phyloP scores from a whole-genome alignment of 257 asterid genomes.

The Lavandula angustifolia region DNA sequence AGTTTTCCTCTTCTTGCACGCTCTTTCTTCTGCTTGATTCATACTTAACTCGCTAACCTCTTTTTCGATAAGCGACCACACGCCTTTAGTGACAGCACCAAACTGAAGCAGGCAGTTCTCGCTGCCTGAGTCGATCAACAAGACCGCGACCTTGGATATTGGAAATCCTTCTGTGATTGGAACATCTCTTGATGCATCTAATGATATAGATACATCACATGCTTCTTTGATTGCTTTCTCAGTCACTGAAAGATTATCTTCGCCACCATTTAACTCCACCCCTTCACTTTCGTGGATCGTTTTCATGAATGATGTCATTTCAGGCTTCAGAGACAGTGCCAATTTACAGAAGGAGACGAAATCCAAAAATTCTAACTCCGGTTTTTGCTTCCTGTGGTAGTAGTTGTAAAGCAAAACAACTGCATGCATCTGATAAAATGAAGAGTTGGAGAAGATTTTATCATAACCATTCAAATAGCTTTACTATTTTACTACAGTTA shows the following conservation, averaged over 20 bases:
- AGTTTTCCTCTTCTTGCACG: conserved; percentile 41
- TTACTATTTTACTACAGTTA: background rate
- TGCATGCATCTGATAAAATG: conserved; percentile 61
- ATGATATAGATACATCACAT: conserved; percentile 49
- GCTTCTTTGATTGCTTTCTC: conserved; percentile 64
- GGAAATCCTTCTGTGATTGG: conserved; percentile 47
- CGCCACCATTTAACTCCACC: conserved; percentile 27
- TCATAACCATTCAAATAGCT: conserved; percentile 7
- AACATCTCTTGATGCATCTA: conserved; percentile 46
- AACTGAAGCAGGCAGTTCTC: conserved; percentile 53
- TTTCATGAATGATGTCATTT: conserved; percentile 49
- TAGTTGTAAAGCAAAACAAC: conserved; percentile 85
- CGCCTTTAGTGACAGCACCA: conserved; percentile 52
- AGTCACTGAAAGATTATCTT: conserved; percentile 47
- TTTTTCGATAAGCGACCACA: conserved; percentile 64
- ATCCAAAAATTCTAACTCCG: conserved; percentile 41
- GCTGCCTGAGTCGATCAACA: conserved; percentile 51
- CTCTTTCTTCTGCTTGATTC: conserved; percentile 23
- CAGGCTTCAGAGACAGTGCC: conserved; percentile 45
- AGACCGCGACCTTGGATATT: conserved; percentile 55
- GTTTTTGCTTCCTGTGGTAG: conserved; percentile 61
- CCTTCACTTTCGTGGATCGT: conserved; percentile 16
- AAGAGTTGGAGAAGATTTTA: conserved; percentile 11
- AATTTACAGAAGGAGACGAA: conserved; percentile 51
- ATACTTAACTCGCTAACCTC: conserved; percentile 27